Percentiles rank a stretch among this genome's conserved stretches.
These are phyloP conservation scores for Sordariomycetes sp. DNA, from an alignment of 2,329 filamentous ascomycete species.

Conservation along the genomic window DNA sequence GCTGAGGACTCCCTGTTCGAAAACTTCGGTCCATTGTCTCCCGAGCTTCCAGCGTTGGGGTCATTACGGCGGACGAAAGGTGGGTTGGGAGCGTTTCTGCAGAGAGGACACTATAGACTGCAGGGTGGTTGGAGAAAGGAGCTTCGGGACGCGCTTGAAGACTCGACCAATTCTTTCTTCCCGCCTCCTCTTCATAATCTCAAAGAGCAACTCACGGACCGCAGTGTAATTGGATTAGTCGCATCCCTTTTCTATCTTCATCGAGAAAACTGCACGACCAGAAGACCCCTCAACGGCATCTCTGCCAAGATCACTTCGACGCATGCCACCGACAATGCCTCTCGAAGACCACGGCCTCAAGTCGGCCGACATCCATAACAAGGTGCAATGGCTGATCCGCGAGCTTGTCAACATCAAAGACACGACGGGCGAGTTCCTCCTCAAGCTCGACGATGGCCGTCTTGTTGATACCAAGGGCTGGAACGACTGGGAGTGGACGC, in stretches of 20 bases:
- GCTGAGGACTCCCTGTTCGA: neutral
- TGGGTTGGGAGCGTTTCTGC: neutral
- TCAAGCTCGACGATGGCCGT: conserved; percentile 60
- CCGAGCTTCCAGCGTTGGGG: neutral
- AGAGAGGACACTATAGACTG: neutral
- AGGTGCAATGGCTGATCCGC: conserved; percentile 57
- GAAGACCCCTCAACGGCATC: neutral
- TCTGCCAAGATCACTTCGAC: neutral
- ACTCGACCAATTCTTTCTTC: no score
- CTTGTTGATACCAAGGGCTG: conserved; percentile 79
- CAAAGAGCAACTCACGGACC: no score
- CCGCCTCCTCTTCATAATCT: no score
- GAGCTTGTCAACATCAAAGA: conserved; percentile 72
- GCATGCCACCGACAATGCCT: conserved; percentile 23
- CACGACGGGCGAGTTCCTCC: conserved; percentile 56
- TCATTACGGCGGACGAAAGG: neutral
- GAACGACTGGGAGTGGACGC: conserved; percentile 42
- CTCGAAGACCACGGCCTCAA: conserved; percentile 37
- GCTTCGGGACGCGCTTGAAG: no score
- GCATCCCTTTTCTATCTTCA: neutral
- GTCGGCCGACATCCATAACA: conserved; percentile 34
- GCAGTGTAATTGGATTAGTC: no score
- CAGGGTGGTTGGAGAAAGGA: no score
- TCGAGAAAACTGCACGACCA: neutral
- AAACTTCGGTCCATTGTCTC: neutral